These are phyloP conservation scores for Lumnitzera littorea DNA, from an alignment of 345 rosid genomes.

Conservation along the genomic window DNA sequence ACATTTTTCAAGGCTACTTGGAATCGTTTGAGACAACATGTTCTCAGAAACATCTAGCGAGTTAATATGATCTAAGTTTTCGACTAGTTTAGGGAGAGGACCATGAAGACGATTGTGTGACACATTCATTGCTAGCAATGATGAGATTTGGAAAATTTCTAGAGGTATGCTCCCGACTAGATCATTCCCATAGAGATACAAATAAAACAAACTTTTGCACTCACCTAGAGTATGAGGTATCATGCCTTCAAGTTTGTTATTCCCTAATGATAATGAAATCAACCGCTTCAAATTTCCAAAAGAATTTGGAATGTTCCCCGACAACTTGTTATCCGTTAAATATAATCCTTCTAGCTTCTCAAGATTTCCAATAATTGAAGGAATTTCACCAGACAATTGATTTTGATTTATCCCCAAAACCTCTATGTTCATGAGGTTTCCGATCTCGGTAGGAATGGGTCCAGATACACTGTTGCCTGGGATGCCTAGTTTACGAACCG, in stretches of 20 bases:
- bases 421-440: conserved; percentile 8
- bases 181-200: conserved; percentile 15
- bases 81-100: conserved; percentile 2
- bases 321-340: conserved; percentile 1
- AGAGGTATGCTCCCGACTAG: conserved; percentile 17
- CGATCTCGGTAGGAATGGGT: conserved; percentile 12
- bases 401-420: not conserved
- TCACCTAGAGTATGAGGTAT: conserved; percentile 20
- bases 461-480: not conserved
- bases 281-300: conserved; percentile 12
- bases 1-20: conserved; percentile 10
- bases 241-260: conserved; percentile 11
- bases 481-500: not conserved
- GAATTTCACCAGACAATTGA: conserved; percentile 3
- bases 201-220: not conserved
- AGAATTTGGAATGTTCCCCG: conserved; percentile 9
- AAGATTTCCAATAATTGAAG: conserved; percentile 1
- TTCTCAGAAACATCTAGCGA: conserved; percentile 17
- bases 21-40: conserved; percentile 14
- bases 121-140: conserved; percentile 8
- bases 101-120: conserved; percentile 18
- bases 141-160: conserved; percentile 11
- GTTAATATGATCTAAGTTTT: conserved; percentile 8
- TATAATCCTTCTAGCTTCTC: not conserved
- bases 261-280: not conserved